Percentiles rank a stretch among this genome's conserved stretches.
Evolutionary conservation across 2,329 filamentous ascomycete genomes (phyloP).

Genomic region (Curvularia spicifera): DNA sequence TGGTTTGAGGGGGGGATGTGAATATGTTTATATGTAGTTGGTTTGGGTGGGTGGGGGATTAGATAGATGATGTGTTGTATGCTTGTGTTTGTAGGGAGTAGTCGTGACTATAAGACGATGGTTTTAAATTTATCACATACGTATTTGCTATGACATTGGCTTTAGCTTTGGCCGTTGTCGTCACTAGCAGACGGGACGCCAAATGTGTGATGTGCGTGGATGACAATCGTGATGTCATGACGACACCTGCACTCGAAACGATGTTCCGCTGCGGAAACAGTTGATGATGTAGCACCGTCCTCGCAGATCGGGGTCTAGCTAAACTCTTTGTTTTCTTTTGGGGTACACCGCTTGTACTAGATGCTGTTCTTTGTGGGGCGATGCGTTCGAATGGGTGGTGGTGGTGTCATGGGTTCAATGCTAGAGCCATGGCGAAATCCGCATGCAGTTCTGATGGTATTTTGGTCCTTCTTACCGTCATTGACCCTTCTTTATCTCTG

Average conservation of each 20-base stretch:
- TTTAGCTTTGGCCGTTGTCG: conserved; percentile 12
- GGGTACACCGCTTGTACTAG: conserved; percentile 2
- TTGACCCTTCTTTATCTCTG: neutral
- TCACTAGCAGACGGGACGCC: neutral
- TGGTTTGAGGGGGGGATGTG: neutral
- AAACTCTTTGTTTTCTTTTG: conserved; percentile 13
- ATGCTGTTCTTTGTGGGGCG: neutral
- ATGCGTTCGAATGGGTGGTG: conserved; percentile 3
- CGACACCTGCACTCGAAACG: conserved; percentile 6
- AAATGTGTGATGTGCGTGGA: conserved; percentile 1
- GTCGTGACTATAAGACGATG: neutral
- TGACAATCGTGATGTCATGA: conserved; percentile 28
- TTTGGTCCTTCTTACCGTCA: neutral
- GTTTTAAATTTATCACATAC: conserved; percentile 7
- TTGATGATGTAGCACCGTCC: conserved; percentile 17
- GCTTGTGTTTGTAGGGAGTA: neutral
- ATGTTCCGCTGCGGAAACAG: conserved; percentile 1
- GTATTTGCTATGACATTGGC: conserved; percentile 1
- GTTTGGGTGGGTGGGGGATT: neutral
- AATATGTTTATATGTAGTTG: neutral
- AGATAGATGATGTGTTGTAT: neutral
- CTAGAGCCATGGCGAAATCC: neutral
- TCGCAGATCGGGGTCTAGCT: neutral
- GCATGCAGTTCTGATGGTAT: neutral
- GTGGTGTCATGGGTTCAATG: conserved; percentile 5